These are phyloP conservation scores for Brassica nigra DNA, from an alignment of 345 rosid species.

Conservation along the genomic window DNA sequence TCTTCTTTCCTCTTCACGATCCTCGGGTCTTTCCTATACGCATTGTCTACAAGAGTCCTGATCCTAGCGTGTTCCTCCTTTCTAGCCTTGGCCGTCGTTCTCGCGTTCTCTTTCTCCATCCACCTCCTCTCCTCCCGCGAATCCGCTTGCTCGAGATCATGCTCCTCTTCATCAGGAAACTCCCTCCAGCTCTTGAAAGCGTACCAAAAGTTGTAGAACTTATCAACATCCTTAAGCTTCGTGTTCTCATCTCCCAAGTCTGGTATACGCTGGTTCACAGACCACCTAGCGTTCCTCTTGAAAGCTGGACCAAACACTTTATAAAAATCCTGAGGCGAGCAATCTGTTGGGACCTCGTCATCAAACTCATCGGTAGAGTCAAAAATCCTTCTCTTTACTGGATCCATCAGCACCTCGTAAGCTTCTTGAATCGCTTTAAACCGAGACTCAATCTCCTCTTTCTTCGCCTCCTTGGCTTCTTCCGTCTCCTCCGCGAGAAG, in stretches of 20 bases:
- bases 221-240: slow-evolving; percentile 69
- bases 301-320: slow-evolving; percentile 98
- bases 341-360: not conserved
- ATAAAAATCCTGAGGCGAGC: slow-evolving; percentile 3
- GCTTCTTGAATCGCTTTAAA: slow-evolving; percentile 95
- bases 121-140: slow-evolving; percentile 97
- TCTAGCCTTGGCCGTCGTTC: slow-evolving; percentile 78
- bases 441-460: slow-evolving; percentile 86
- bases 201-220: slow-evolving; percentile 90
- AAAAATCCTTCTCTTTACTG: slow-evolving; percentile 81
- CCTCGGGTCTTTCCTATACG: slow-evolving; percentile 89
- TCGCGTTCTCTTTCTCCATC: slow-evolving; percentile 99
- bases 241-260: slow-evolving; percentile 74
- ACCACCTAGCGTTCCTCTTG: slow-evolving; percentile 97
- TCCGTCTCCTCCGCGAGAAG: slow-evolving; percentile 89
- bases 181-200: slow-evolving; percentile 97
- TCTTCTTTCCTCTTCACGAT: slow-evolving; percentile 79
- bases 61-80: slow-evolving; percentile 92
- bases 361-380: slow-evolving; percentile 57
- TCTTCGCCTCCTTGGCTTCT: slow-evolving; percentile 88
- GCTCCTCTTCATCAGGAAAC: slow-evolving; percentile 95
- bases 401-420: slow-evolving; percentile 88
- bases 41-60: slow-evolving; percentile 90
- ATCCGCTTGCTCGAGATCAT: slow-evolving; percentile 93
- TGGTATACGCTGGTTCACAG: slow-evolving; percentile 76